Conservation (phyloP, 1,284 basidiomycete species). For the Cryptococcus neoformans region DNA sequence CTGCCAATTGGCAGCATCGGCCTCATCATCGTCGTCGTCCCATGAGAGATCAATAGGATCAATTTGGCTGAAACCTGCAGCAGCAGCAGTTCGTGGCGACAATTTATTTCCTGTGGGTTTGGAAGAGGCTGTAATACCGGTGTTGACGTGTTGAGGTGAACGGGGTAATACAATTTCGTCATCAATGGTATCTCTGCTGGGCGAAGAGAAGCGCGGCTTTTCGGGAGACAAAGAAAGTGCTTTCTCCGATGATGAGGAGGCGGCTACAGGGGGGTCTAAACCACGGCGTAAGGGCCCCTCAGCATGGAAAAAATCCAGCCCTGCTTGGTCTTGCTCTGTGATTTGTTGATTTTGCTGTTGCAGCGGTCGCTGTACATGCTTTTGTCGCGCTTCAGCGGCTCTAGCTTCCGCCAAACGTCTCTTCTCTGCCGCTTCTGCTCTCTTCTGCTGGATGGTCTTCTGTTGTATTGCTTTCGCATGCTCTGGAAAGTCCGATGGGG, state of each 20-base stretch:
- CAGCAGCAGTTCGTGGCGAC: conserved; percentile 32
- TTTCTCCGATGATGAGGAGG: conserved; percentile 1
- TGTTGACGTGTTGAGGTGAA: not conserved
- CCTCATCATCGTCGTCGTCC: conserved; percentile 22
- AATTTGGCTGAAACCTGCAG: conserved; percentile 44
- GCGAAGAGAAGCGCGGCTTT: not conserved
- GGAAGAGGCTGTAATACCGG: not conserved
- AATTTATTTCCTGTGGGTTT: conserved; percentile 6
- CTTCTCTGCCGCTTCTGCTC: too few relatives aligned
- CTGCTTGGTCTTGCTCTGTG: not conserved
- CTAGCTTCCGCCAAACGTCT: too few relatives aligned
- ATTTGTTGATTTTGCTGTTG: too few relatives aligned
- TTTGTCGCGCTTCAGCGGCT: too few relatives aligned
- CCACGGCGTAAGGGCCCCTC: conserved; percentile 19
- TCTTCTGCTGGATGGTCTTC: too few relatives aligned
- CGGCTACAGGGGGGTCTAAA: conserved; percentile 2
- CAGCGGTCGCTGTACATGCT: too few relatives aligned
- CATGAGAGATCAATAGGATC: conserved; percentile 31
- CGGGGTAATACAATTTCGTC: not conserved
- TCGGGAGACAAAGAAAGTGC: too few relatives aligned
- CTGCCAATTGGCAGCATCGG: not conserved
- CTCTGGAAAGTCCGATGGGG: too few relatives aligned
- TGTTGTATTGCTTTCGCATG: too few relatives aligned
- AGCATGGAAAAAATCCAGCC: conserved; percentile 39
- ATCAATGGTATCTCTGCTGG: not conserved